Conservation (phyloP, 2,329 filamentous ascomycete genomes). For the Canariomyces notabilis region DNA sequence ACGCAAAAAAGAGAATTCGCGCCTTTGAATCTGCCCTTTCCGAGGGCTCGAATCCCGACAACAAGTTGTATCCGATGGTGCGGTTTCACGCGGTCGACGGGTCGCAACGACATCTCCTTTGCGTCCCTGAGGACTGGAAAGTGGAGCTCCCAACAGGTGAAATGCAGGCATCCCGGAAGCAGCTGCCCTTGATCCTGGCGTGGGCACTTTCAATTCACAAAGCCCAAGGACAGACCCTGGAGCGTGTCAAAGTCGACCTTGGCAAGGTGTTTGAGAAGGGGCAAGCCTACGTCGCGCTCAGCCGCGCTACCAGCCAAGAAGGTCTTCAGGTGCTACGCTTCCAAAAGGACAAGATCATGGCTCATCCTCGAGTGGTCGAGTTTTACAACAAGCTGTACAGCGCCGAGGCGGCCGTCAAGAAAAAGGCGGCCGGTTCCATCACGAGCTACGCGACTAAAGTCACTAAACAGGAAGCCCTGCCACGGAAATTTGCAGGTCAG, state of each 20-base stretch:
- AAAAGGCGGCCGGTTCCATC: slow-evolving; percentile 33
- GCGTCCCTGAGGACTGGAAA: slow-evolving; percentile 88
- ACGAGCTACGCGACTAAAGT: slow-evolving; percentile 39
- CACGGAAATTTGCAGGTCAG: slow-evolving; percentile 2
- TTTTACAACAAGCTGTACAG: slow-evolving; percentile 83
- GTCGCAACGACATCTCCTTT: slow-evolving; percentile 68
- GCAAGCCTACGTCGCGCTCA: slow-evolving; percentile 94
- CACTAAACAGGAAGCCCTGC: slow-evolving; percentile 27
- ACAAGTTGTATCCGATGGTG: slow-evolving; percentile 73
- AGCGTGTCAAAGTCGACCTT: slow-evolving; percentile 90
- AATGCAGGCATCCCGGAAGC: slow-evolving; percentile 78
- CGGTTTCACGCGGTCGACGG: slow-evolving; percentile 78
- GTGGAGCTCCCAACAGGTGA: slow-evolving; percentile 95
- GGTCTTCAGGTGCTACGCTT: slow-evolving; percentile 87
- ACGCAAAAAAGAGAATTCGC: slow-evolving; percentile 23
- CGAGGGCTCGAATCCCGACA: slow-evolving; percentile 44
- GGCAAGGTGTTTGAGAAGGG: slow-evolving; percentile 93
- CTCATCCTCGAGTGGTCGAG: slow-evolving; percentile 75
- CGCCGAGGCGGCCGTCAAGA: slow-evolving; percentile 47
- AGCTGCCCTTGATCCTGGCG: slow-evolving; percentile 83
- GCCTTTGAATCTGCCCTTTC: slow-evolving; percentile 25
- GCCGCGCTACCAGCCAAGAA: slow-evolving; percentile 80
- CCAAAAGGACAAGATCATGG: slow-evolving; percentile 87
- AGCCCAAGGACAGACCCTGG: slow-evolving; percentile 89
- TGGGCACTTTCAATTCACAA: slow-evolving; percentile 99